Base-by-base conservation (phyloP, 2,329 filamentous ascomycete species). In the Cadophora luteo-olivacea region DNA sequence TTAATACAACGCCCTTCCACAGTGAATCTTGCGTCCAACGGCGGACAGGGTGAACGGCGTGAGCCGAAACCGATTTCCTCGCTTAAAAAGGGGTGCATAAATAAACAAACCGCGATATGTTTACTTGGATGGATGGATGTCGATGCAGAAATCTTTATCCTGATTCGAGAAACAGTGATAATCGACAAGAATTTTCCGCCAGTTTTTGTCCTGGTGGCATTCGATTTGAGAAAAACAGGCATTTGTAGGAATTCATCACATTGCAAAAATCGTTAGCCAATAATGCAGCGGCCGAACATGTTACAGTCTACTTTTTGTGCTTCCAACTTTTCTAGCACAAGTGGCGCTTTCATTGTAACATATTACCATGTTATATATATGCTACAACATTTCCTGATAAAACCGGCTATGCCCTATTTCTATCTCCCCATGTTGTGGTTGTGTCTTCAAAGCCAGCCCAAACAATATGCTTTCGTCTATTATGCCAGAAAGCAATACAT, bases 1-100 rank as follows among this genome's bases (percentile, higher is more conserved):
- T 38, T 38, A 9, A 4, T 38, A 2, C 16, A 45, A 45, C 41
- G 4, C 16, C 16, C 4, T 14, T 45, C 16, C 2, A 14, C 41
- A 19, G 41, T 45, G 3, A 5, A 14, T 45, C 16, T 14, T 45
- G 3, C 41, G 19, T 19, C 16, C 41, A 45, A 38, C 36, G 12
- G 36, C 12, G 16, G 11, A 45, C 4, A 16, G 41, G 5, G 29
- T 22, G 29, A 11, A 57, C 36, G 14, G 22, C n/a, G 24, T 25
- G 57, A 36, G 57, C 29, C 16, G 57, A 61, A 45, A 22, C 33
- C 1, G 36, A 11, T 4, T 4, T 25, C 45, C 38, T 61, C 58
- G 58, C 58, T 61, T 48, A 61, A 48, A 32, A 24, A 45, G 41
- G 58, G 22, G 58, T 29, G 24, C 36, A 48, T 45, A 48, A 48